Conservation (phyloP, 306 rosid genomes). For the Ormosia emarginata region DNA sequence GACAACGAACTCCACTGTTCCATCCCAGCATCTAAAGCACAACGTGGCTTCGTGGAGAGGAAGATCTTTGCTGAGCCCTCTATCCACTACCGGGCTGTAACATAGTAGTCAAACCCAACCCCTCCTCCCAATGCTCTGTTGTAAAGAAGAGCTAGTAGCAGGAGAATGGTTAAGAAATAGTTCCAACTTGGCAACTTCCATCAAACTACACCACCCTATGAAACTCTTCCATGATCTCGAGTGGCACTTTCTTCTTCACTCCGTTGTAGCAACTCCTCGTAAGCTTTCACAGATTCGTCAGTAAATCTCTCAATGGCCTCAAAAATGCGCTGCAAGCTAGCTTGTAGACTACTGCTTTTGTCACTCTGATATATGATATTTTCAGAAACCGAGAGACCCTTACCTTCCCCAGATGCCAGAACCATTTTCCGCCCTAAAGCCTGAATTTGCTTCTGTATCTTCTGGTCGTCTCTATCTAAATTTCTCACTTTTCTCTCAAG, state of each 20-base stretch:
- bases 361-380: constrained; percentile 70
- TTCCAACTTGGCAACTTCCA: not conserved
- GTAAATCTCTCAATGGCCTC: constrained; percentile 97
- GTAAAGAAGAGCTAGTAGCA: constrained; percentile 9
- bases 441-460: constrained; percentile 78
- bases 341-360: constrained; percentile 76
- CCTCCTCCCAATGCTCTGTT: constrained; percentile 2
- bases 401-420: constrained; percentile 54
- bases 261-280: constrained; percentile 79
- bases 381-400: constrained; percentile 48
- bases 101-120: constrained; percentile 4
- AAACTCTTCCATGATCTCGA: constrained; percentile 39
- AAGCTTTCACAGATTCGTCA: constrained; percentile 58
- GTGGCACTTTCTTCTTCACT: constrained; percentile 56
- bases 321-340: constrained; percentile 79
- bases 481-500: constrained; percentile 67
- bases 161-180: not conserved
- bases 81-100: not conserved
- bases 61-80: not conserved
- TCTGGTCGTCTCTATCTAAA: constrained; percentile 84
- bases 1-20: constrained; percentile 7
- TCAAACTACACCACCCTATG: constrained; percentile 21
- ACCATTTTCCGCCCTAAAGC: constrained; percentile 74
- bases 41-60: not conserved
- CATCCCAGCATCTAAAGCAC: constrained; percentile 11